Evolutionary conservation across 1,284 basidiomycete genomes (phyloP).

Genomic region (Tylopilus sp.): DNA sequence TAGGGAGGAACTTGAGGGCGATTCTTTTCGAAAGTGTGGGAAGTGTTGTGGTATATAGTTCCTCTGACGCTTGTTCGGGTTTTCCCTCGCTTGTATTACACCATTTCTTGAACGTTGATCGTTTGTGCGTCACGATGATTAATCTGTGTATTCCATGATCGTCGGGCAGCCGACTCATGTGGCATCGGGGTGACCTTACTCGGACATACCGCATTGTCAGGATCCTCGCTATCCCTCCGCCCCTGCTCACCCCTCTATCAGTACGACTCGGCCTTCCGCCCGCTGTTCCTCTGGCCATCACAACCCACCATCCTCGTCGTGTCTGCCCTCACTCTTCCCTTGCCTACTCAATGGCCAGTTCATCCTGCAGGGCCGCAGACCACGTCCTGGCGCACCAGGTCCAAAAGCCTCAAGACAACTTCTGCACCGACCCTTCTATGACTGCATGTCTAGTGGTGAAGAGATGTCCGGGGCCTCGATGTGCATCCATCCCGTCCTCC

Average conservation of each 20-base stretch:
- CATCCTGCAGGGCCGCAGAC: slow-evolving; percentile 45
- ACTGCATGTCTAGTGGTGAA: slow-evolving; percentile 37
- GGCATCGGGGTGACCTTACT: too few species aligned
- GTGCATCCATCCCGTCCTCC: slow-evolving; percentile 37
- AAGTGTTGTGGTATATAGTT: too few species aligned
- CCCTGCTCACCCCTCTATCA: slow-evolving; percentile 29
- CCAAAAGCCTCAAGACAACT: slow-evolving; percentile 30
- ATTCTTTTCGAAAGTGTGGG: too few species aligned
- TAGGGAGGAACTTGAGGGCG: too few species aligned
- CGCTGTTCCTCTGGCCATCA: slow-evolving; percentile 35
- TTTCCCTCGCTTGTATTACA: too few species aligned
- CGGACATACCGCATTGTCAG: slow-evolving; percentile 38
- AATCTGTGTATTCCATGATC: too few species aligned
- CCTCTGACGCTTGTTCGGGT: too few species aligned
- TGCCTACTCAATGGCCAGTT: slow-evolving; percentile 28
- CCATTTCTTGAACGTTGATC: too few species aligned
- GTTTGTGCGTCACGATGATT: too few species aligned
- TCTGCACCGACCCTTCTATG: slow-evolving; percentile 27
- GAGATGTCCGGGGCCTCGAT: slow-evolving; percentile 32
- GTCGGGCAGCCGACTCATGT: too few species aligned
- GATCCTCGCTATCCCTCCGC: slow-evolving; percentile 38
- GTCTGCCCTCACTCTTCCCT: slow-evolving; percentile 34
- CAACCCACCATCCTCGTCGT: slow-evolving; percentile 41
- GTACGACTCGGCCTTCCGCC: slow-evolving; percentile 37
- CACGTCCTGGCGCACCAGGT: slow-evolving; percentile 40